Evolutionary conservation across 345 rosid genomes (phyloP).

Genomic region (Cardiospermum halicacabum): DNA sequence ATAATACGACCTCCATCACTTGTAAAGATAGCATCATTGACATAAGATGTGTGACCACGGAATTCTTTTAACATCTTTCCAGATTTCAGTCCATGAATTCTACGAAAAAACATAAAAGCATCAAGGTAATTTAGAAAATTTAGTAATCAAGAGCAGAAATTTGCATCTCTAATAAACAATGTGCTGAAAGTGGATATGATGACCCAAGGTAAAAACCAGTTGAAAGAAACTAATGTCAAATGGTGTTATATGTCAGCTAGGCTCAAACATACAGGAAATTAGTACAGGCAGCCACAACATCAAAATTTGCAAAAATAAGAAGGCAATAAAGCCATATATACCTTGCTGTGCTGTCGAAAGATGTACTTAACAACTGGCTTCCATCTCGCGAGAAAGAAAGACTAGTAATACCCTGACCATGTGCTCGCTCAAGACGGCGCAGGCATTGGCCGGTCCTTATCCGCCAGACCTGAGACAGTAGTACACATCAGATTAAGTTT

Average conservation of each 20-base stretch:
- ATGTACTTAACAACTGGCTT: conserved; percentile 87
- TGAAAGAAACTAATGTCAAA: not conserved
- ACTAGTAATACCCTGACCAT: conserved; percentile 93
- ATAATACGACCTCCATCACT: conserved; percentile 82
- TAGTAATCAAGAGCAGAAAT: not conserved
- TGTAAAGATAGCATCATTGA: conserved; percentile 90
- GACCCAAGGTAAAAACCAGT: not conserved
- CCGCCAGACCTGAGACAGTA: conserved; percentile 79
- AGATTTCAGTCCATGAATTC: conserved; percentile 96
- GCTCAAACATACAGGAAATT: not conserved
- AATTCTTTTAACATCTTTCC: conserved; percentile 95
- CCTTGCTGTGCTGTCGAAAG: conserved; percentile 95
- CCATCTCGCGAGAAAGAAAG: conserved; percentile 94
- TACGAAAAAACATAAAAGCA: conserved; percentile 25
- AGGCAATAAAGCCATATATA: conserved; percentile 17
- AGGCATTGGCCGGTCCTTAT: conserved; percentile 90
- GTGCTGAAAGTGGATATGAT: conserved; percentile 3
- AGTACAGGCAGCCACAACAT: not conserved
- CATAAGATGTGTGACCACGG: conserved; percentile 85
- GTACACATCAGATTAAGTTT: conserved; percentile 10
- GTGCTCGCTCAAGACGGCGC: conserved; percentile 91
- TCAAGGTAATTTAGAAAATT: not conserved
- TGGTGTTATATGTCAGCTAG: not conserved
- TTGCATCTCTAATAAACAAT: not conserved
- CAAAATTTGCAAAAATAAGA: not conserved